phyloP scores from a whole-genome alignment of 306 rosid species.

The Rubus parviflorus region DNA sequence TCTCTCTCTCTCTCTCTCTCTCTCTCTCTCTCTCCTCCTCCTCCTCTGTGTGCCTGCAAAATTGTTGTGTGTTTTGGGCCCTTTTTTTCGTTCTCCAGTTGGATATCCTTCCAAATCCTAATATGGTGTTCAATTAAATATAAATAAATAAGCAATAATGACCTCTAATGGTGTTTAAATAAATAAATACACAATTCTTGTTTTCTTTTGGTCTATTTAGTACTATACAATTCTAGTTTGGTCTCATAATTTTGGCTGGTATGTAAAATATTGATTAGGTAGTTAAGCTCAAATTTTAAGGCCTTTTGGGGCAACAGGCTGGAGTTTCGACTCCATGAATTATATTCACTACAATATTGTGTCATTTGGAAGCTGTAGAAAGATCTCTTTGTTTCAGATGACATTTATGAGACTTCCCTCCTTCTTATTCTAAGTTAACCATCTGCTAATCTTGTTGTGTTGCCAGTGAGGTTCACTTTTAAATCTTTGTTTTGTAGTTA shows the following conservation, averaged over 20 bases:
- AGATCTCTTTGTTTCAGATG: conserved; percentile 3
- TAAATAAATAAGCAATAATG: not conserved
- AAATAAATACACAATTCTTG: not conserved
- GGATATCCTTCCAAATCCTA: not conserved
- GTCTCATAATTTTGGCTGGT: conserved; percentile 9
- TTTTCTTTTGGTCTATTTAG: not conserved
- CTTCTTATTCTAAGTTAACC: not conserved
- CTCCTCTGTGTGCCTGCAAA: not conserved
- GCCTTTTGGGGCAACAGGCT: not conserved
- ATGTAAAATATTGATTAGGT: not conserved
- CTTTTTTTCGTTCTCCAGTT: conserved; percentile 8
- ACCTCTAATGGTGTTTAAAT: not conserved
- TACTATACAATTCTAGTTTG: not conserved
- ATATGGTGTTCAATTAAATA: not conserved
- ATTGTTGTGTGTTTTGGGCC: conserved; percentile 2
- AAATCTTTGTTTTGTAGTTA: not conserved
- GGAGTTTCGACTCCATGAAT: not conserved
- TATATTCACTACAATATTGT: not conserved
- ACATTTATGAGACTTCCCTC: conserved; percentile 4
- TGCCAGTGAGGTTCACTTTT: not conserved
- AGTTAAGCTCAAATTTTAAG: not conserved
- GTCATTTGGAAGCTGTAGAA: not conserved
- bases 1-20: conserved; percentile 8
- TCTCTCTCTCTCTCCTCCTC: not conserved
- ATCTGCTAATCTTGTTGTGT: not conserved